Evolutionary conservation across 192 early-diverging fungal species (phyloP).

Genomic region (Radiomyces spectabilis): DNA sequence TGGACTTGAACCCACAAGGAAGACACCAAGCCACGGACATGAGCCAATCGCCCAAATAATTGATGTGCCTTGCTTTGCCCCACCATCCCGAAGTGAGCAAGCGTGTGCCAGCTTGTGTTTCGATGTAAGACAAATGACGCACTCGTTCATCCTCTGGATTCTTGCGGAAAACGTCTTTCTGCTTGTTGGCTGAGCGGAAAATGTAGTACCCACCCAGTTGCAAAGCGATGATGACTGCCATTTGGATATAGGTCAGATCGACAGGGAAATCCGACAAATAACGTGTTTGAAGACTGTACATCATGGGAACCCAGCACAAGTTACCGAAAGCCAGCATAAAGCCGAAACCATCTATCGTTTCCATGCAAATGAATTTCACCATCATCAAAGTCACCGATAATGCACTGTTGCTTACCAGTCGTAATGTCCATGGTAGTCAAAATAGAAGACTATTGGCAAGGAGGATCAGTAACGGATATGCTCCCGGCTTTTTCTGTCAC

Average conservation of each 20-base stretch:
- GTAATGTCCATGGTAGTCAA: slow-evolving; percentile 96
- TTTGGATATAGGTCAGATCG: slow-evolving; percentile 34
- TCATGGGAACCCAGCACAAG: slow-evolving; percentile 85
- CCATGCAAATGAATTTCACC: no score
- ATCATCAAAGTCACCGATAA: neutral
- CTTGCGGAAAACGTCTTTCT: slow-evolving; percentile 88
- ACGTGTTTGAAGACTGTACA: slow-evolving; percentile 84
- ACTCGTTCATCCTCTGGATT: slow-evolving; percentile 50
- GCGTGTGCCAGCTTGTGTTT: slow-evolving; percentile 70
- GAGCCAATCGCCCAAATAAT: slow-evolving; percentile 93
- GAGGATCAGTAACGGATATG: neutral
- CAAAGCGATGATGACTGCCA: slow-evolving; percentile 38
- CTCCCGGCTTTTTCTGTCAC: neutral
- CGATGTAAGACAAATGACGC: slow-evolving; percentile 74
- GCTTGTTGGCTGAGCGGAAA: slow-evolving; percentile 80
- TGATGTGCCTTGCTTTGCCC: slow-evolving; percentile 88
- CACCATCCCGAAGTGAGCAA: slow-evolving; percentile 90
- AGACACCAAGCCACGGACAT: slow-evolving; percentile 88
- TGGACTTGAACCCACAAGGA: slow-evolving; percentile 72
- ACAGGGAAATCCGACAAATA: slow-evolving; percentile 71
- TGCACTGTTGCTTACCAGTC: slow-evolving; percentile 29
- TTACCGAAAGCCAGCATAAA: slow-evolving; percentile 77
- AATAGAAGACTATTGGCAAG: slow-evolving; percentile 48
- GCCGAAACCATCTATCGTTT: slow-evolving; percentile 95
- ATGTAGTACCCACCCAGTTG: slow-evolving; percentile 70